Percentiles rank a stretch among this genome's conserved stretches.
Evolutionary conservation across 2,329 filamentous ascomycete genomes (phyloP).

Genomic region (Paracamarosporium sp.): DNA sequence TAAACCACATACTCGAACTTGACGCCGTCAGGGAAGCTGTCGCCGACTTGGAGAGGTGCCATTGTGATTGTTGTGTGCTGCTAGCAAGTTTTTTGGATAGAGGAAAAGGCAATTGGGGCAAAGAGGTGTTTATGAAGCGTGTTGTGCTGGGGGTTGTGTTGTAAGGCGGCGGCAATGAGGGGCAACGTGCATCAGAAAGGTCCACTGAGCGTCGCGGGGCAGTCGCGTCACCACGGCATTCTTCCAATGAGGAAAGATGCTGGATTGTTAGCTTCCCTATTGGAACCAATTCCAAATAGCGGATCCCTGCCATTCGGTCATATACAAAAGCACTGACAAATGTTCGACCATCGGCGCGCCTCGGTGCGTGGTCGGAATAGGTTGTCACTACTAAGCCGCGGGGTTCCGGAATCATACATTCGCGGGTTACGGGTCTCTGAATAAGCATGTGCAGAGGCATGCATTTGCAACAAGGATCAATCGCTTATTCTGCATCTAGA

Average conservation of each 20-base stretch:
- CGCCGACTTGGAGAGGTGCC: slow-evolving; percentile 78
- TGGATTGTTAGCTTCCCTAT: neutral
- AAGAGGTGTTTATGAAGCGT: neutral
- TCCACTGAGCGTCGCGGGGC: slow-evolving; percentile 12
- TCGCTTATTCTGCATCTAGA: neutral
- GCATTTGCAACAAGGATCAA: neutral
- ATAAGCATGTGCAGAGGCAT: slow-evolving; percentile 2
- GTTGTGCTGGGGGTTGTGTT: neutral
- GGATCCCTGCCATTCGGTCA: neutral
- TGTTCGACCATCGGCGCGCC: neutral
- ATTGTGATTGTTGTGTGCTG: slow-evolving; percentile 47
- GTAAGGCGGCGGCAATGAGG: slow-evolving; percentile 5
- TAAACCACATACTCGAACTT: slow-evolving; percentile 69
- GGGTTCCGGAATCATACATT: neutral
- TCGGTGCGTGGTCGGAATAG: neutral
- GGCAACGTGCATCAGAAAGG: slow-evolving; percentile 14
- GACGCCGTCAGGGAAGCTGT: slow-evolving; percentile 81
- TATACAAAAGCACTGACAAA: neutral
- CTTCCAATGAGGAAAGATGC: slow-evolving; percentile 1
- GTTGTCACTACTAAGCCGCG: neutral
- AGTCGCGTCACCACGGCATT: slow-evolving; percentile 2
- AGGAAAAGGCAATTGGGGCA: neutral
- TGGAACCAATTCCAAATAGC: slow-evolving; percentile 5
- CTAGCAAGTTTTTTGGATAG: neutral
- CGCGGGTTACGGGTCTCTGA: neutral